Base-by-base conservation (phyloP, 805 yeast genomes). In the Candida qinlingensis region DNA sequence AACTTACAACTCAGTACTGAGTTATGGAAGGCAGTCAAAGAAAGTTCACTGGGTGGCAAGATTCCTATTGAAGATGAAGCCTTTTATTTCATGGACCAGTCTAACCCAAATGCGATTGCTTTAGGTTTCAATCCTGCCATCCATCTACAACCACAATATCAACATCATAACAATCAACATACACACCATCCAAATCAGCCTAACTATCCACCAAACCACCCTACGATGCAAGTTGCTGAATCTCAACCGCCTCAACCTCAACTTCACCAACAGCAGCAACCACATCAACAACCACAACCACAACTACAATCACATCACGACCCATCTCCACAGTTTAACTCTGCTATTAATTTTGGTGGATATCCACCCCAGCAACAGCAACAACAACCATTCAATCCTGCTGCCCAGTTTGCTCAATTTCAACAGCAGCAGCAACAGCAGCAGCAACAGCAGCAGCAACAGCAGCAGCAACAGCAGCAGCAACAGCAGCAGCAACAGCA, bases 41-140 rank as follows among this genome's bases (percentile, higher is more conserved):
- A 79, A 46, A 71, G 79, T 11, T 72, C 82, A 1, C 66, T 83
- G 25, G 89, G 90, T 2, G 82, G 81, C 0, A 75, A 77, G 59
- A 55, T 58, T 46, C 60, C 68, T 10, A 62, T 70, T 40, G 81
- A 76, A 49, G 80, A 76, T 51, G 81, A 76, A 53, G 73, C 79
- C 1, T 69, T 67, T 50, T 77, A 74, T 55, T 71, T 69, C 48
- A 63, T 75, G 59, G 81, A 76, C 53, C 61, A 66, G 13, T 48
- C 58, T 10, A 54, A 52, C 40, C 55, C 63, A 30, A 51, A 51
- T 41, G 56, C 62, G 10, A 35, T 46, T 28, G 53, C 55, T 7
- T 35, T 53, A 19, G 55, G 54, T 2, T 52, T 41, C 59, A 57
- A 49, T 52, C 61, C 58, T 9, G 45, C 42, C 8, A 39, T 40